Evolutionary conservation across 345 rosid species (phyloP), one percentile per base, ranked within the genome.

Genomic region (Ceriops zippeliana): DNA sequence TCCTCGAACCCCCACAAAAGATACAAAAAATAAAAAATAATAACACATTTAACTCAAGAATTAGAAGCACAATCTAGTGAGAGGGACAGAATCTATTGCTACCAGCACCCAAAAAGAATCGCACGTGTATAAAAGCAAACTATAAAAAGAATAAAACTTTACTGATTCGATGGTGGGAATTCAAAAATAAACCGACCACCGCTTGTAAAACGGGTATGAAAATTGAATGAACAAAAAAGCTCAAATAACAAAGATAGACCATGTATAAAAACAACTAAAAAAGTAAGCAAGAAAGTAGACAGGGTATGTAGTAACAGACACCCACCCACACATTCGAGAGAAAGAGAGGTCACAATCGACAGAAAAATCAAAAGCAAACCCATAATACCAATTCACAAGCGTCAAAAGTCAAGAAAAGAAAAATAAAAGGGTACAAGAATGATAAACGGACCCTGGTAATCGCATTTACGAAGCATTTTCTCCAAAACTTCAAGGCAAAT

Each of bases 401-500:
- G 15, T 24, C 30, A 56, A 51, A 37, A 61, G 20, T 20, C 21
- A 64, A 8, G 10, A 57, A 51, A 11, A 42, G 46, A 53, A 47
- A 34, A 56, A 28, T 19, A 32, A 24, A 2, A 31, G 34, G 26
- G 28, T 17, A 7, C 17, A 32, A n/a, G 32, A 15, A 11, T 56
- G 26, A 56, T 61, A 28, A 67, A 38, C 73, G 57, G 63, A 89
- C 95, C 95, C 20, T 86, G 81, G 61, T 89, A 86, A 49, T 87
- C 82, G 83, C 89, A 87, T 84, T 74, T 80, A 61, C 78, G 83
- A 60, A 87, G 87, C 68, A 87, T 74, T 68, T 4, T 80, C 74
- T 81, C 91, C 70, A 89, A 59, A 52, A 86, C 62, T 72, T 74
- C 78, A 59, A 89, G 88, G 75, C 96, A 89, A 46, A 71, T 81